A percentile compares a stretch with the other conserved stretches of the same genome.
Evolutionary conservation across 345 rosid genomes (phyloP).

Genomic region (Geranium brycei): DNA sequence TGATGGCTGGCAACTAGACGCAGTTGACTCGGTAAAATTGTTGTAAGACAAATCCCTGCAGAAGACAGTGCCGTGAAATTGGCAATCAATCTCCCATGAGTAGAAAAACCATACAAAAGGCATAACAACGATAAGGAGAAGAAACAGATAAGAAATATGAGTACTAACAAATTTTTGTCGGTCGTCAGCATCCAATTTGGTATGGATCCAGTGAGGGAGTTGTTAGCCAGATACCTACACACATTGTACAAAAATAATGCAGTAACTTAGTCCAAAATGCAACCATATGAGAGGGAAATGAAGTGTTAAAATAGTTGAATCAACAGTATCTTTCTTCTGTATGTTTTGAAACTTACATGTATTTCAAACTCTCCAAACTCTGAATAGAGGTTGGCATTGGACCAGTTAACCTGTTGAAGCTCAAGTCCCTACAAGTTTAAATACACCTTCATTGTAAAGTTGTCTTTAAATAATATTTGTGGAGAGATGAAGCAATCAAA

Average conservation of each 20-base stretch:
- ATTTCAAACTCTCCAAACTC: conserved; percentile 2
- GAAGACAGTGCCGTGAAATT: background rate
- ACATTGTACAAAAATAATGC: background rate
- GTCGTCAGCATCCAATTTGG: background rate
- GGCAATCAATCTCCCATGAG: too few species aligned
- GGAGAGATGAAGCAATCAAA: background rate
- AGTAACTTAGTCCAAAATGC: background rate
- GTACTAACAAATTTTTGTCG: background rate
- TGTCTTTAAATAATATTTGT: background rate
- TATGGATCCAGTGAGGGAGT: background rate
- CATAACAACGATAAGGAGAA: too few species aligned
- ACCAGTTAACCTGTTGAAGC: conserved; percentile 62
- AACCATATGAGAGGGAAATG: too few species aligned
- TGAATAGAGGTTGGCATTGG: conserved; percentile 25
- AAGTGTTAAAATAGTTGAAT: too few species aligned
- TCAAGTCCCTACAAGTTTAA: conserved; percentile 47
- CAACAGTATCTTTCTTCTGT: background rate
- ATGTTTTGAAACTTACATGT: conserved; percentile 24
- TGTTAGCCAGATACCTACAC: background rate
- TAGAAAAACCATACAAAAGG: too few species aligned
- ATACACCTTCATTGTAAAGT: background rate
- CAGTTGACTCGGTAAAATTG: background rate
- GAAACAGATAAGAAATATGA: background rate
- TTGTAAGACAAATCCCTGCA: conserved; percentile 15
- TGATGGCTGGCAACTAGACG: background rate